Conservation (phyloP, 306 rosid species). For the Purshia tridentata region DNA sequence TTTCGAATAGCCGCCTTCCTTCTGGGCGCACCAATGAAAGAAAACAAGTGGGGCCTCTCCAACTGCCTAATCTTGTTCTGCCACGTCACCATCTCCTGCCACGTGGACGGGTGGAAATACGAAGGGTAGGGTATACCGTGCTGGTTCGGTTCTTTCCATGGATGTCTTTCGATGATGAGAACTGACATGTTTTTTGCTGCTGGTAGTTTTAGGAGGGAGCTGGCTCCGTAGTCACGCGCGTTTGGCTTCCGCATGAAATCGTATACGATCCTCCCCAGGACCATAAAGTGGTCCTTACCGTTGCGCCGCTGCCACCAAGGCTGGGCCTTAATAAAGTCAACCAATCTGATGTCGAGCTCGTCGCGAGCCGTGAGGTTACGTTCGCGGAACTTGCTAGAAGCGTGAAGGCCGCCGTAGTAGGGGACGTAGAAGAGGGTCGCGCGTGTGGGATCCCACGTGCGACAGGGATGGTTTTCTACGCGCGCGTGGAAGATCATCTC, state of each 20-base stretch:
- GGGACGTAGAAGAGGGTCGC: slow-evolving; percentile 74
- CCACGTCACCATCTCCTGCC: slow-evolving; percentile 43
- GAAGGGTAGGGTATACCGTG: slow-evolving; percentile 82
- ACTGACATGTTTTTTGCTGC: slow-evolving; percentile 69
- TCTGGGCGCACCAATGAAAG: slow-evolving; percentile 1
- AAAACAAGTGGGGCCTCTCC: not conserved
- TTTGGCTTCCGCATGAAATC: slow-evolving; percentile 52
- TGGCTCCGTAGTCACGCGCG: slow-evolving; percentile 65
- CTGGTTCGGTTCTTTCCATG: slow-evolving; percentile 60
- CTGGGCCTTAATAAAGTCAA: slow-evolving; percentile 28
- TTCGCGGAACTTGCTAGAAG: slow-evolving; percentile 58
- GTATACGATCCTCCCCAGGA: slow-evolving; percentile 74
- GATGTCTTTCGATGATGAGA: slow-evolving; percentile 68
- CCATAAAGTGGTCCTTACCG: slow-evolving; percentile 67
- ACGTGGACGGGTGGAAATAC: slow-evolving; percentile 58
- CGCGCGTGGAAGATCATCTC: slow-evolving; percentile 82
- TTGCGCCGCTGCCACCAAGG: slow-evolving; percentile 32
- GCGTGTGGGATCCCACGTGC: slow-evolving; percentile 55
- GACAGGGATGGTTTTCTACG: slow-evolving; percentile 68
- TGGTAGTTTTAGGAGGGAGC: slow-evolving; percentile 50
- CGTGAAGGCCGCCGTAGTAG: slow-evolving; percentile 79
- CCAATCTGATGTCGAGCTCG: slow-evolving; percentile 39
- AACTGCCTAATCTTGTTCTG: slow-evolving; percentile 28
- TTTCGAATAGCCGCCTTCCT: not conserved
- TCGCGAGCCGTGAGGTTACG: slow-evolving; percentile 52